Conservation (phyloP, 2,329 filamentous ascomycete species). For the Fusarium agapanthi region DNA sequence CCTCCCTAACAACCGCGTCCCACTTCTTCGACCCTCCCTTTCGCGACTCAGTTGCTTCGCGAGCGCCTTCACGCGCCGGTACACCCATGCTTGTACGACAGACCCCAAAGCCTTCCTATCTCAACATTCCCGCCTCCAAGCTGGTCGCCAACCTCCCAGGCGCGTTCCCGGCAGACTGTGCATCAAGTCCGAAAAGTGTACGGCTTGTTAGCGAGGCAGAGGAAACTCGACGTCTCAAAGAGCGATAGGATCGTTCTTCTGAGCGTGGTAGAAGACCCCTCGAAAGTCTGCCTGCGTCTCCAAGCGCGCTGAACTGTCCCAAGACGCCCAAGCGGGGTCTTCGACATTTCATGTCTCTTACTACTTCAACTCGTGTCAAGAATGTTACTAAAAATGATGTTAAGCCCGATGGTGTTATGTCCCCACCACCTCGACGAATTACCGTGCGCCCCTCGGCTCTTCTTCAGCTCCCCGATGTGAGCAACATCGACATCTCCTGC, state of each 20-base stretch:
- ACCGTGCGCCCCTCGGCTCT: constrained; percentile 75
- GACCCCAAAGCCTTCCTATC: constrained; percentile 48
- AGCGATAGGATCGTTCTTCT: constrained; percentile 44
- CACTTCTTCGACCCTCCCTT: constrained; percentile 83
- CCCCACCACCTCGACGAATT: constrained; percentile 66
- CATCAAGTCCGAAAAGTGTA: constrained; percentile 54
- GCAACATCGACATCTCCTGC: constrained; percentile 69
- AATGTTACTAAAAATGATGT: constrained; percentile 56
- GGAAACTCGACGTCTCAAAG: constrained; percentile 36
- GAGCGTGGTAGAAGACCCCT: constrained; percentile 27
- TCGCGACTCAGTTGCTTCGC: constrained; percentile 68
- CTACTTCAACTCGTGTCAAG: constrained; percentile 56
- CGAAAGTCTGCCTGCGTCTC: constrained; percentile 21
- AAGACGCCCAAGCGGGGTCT: constrained; percentile 48
- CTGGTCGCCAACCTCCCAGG: constrained; percentile 35
- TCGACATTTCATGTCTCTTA: constrained; percentile 54
- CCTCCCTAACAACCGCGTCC: constrained; percentile 76
- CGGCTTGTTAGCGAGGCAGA: constrained; percentile 52
- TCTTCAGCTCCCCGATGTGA: constrained; percentile 78
- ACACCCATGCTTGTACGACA: constrained; percentile 74
- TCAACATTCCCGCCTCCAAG: constrained; percentile 38
- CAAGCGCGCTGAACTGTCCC: constrained; percentile 42
- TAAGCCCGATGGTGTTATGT: constrained; percentile 60
- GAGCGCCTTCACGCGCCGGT: constrained; percentile 69
- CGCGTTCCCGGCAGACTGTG: constrained; percentile 44